phyloP scores from a whole-genome alignment of 768 basidiomycete species.

The Punctularia strigosozonata region DNA sequence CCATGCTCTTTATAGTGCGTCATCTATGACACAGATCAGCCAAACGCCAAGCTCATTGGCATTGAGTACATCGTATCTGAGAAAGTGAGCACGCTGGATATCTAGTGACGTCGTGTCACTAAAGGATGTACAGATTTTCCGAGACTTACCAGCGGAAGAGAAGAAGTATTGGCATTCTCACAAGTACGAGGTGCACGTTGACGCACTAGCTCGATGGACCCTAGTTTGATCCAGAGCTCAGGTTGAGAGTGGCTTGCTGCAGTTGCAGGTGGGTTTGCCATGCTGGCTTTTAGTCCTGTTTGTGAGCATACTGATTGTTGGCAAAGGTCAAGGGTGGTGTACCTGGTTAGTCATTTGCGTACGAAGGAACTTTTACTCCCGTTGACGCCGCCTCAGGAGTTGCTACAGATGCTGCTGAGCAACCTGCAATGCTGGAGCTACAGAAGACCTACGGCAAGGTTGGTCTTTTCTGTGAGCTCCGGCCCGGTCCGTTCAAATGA shows the following conservation, averaged over 20 bases:
- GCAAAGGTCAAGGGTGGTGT: constrained; percentile 14
- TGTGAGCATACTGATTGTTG: neutral
- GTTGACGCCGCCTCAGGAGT: constrained; percentile 6
- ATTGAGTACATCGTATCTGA: constrained; percentile 41
- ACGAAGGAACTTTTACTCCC: neutral
- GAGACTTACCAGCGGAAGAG: constrained; percentile 29
- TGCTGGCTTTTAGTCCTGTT: neutral
- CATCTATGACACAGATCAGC: constrained; percentile 30
- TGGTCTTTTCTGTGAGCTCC: too few relatives aligned
- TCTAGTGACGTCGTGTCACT: constrained; percentile 1
- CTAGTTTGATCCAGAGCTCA: constrained; percentile 13
- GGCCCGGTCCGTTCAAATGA: too few relatives aligned
- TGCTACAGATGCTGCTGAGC: constrained; percentile 23
- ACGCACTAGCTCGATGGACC: neutral
- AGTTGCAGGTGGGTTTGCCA: constrained; percentile 17
- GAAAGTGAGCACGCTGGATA: constrained; percentile 12
- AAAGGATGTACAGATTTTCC: constrained; percentile 18
- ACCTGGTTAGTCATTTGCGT: constrained; percentile 9
- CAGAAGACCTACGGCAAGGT: constrained; percentile 39
- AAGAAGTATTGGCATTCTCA: constrained; percentile 44
- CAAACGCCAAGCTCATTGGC: constrained; percentile 36
- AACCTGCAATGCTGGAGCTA: constrained; percentile 29
- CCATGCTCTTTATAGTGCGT: too few relatives aligned
- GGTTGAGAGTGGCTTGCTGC: constrained; percentile 23
- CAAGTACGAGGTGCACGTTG: constrained; percentile 25